Evolutionary conservation across 305 asterid species (phyloP), one percentile per base, ranked within the genome.

Genomic region (Salvia sclarea): DNA sequence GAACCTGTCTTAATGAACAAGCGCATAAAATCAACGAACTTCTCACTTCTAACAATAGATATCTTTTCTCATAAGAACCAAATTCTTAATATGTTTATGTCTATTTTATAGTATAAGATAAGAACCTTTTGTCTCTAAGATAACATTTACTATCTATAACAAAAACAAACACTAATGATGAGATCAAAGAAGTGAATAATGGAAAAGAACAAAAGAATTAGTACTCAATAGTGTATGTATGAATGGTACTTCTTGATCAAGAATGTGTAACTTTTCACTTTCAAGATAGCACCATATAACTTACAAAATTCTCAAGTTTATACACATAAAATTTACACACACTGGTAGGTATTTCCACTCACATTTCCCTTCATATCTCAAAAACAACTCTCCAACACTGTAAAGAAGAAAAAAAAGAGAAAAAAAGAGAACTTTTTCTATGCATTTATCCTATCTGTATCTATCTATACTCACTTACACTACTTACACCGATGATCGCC

Each of bases 401-500:
- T 35, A 61, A 58, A 48, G 11, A 3, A n/a, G n/a, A n/a, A n/a
- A n/a, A n/a, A n/a, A n/a, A n/a, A n/a, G n/a, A n/a, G n/a, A n/a
- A n/a, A n/a, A n/a, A n/a, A n/a, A n/a, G n/a, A n/a, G n/a, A n/a
- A n/a, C n/a, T n/a, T 12, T 35, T 24, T 45, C 58, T 59, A 65
- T 50, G 8, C 50, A 14, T 72, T 38, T 38, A 9, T 20, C 22
- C 48, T 53, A 28, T 59, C 63, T 76, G 22, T 52, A 65, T 76
- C 58, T 78, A 74, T 75, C 58, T 78, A 73, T 75, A 73, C 14
- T 66, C 64, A 78, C 71, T 64, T 9, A 12, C 22, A 50, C 75
- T 41, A 77, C 40, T 84, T 79, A 87, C 80, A 83, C 81, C 9
- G 91, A 90, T 2, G 96, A 90, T 5, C 87, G 87, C 98, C 97